Base-by-base conservation (phyloP, 805 yeast genomes). In the Kazachstania viticola region DNA sequence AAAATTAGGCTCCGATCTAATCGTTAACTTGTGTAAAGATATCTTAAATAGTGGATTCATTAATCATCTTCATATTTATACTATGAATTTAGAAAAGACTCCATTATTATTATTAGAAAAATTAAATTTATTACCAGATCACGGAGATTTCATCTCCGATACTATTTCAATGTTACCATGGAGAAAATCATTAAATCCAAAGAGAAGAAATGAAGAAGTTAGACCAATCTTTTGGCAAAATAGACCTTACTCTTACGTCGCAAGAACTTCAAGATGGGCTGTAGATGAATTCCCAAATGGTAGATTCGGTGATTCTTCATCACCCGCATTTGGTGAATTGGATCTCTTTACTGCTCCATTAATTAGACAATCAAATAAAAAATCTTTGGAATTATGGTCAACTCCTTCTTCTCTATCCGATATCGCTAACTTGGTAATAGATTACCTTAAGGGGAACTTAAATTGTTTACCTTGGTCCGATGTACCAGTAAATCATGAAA, bases 251-350 rank as follows among this genome's bases (percentile, higher is more conserved):
- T 76, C 94, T 12, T 88, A 88, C 54, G 75, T 84, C 39, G 71
- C 84, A 29, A 71, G 97, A 56, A 88, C 96, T 7, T 74, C 91
- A 17, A 78, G 79, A 35, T 91, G 98, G 56, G 46, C 54, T 3
- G 52, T 39, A 85, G 98, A 91, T 60, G 98, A 91, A 57, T 91
- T 88, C 51, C 98, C 98, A 31, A 91, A 88, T 57, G 98, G 98
- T 38, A 70, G 98, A 62, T 91, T 95, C 87, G 98, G 98, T 48
- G 96, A 91, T 55, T 82, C 96, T 3, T 68, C 94, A 37, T 91
- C 97, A 27, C 98, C 98, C 4, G 97, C 97, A 2, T 87, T 80
- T 60, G 95, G 94, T 48, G 93, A 82, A 42, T 67, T 85, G 36
- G 95, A 83, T 53, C 67, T 80, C 32, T 77, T 76, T 44, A 91